A percentile compares a stretch with the other conserved stretches of the same genome.
phyloP scores from a whole-genome alignment of 176 grass and related monocot species.

The Pharus latifolius region DNA sequence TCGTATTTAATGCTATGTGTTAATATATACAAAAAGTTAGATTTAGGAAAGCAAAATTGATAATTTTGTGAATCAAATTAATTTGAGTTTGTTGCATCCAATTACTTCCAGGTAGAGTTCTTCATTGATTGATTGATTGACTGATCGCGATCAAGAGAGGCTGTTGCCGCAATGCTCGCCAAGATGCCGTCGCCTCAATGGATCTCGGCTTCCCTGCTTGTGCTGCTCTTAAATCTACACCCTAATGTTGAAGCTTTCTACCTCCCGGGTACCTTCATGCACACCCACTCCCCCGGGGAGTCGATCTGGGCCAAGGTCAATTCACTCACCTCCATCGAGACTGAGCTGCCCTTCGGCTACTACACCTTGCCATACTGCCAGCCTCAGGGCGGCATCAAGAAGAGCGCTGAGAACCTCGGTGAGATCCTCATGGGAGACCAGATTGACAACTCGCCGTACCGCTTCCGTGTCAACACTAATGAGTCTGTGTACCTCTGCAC shows the following conservation, averaged over 20 bases:
- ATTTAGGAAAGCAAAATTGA: too few species aligned
- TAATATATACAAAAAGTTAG: too few species aligned
- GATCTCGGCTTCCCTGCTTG: too few species aligned
- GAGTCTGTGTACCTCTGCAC: constrained; percentile 76
- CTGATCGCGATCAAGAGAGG: too few species aligned
- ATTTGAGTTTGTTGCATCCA: too few species aligned
- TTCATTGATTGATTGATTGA: too few species aligned
- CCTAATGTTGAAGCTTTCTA: constrained; percentile 47
- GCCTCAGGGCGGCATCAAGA: constrained; percentile 58
- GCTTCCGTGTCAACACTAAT: constrained; percentile 54
- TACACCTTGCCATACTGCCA: constrained; percentile 68
- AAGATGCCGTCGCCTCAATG: too few species aligned
- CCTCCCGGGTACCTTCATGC: constrained; percentile 78
- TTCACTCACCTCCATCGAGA: constrained; percentile 82
- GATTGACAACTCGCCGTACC: constrained; percentile 83
- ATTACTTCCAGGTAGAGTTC: too few species aligned
- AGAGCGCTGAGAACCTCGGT: constrained; percentile 77
- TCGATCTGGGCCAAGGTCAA: constrained; percentile 68
- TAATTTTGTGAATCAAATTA: too few species aligned
- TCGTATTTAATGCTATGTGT: too few species aligned
- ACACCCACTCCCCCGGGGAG: constrained; percentile 40
- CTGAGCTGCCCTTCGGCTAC: constrained; percentile 77
- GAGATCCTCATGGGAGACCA: constrained; percentile 91
- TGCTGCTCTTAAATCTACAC: too few species aligned
- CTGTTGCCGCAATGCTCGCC: too few species aligned